Conservation (phyloP, 2,329 filamentous ascomycete species). For the Spiromastix sp. region DNA sequence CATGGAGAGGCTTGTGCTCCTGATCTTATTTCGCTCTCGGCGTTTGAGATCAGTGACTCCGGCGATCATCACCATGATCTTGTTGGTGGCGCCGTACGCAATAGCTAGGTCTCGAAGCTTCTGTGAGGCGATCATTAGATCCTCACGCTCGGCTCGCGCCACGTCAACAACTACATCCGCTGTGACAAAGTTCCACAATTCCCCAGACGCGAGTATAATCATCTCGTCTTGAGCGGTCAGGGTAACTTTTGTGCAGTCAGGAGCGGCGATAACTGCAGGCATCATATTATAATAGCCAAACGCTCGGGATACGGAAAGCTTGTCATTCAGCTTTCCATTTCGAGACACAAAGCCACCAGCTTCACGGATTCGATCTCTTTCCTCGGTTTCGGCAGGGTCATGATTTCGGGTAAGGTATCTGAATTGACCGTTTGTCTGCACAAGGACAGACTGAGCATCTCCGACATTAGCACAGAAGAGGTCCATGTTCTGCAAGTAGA, state of each 20-base stretch:
- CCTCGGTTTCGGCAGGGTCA: slow-evolving; percentile 75
- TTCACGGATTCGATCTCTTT: slow-evolving; percentile 82
- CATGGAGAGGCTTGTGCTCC: slow-evolving; percentile 77
- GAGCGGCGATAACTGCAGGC: slow-evolving; percentile 85
- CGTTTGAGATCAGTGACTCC: slow-evolving; percentile 85
- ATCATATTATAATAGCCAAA: slow-evolving; percentile 93
- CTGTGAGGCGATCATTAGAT: slow-evolving; percentile 90
- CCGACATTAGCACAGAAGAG: slow-evolving; percentile 92
- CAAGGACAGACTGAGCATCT: slow-evolving; percentile 89
- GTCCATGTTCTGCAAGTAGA: slow-evolving; percentile 82
- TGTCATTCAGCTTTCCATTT: slow-evolving; percentile 85
- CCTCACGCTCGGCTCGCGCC: slow-evolving; percentile 71
- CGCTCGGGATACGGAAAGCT: slow-evolving; percentile 80
- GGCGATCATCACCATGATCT: slow-evolving; percentile 99
- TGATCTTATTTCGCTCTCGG: slow-evolving; percentile 62
- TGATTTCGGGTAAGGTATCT: slow-evolving; percentile 82
- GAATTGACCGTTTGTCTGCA: slow-evolving; percentile 76
- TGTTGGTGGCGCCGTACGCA: slow-evolving; percentile 83
- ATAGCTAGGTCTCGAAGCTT: slow-evolving; percentile 92
- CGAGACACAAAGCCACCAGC: slow-evolving; percentile 93
- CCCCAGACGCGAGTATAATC: slow-evolving; percentile 78
- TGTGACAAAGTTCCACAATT: slow-evolving; percentile 90
- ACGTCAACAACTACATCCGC: slow-evolving; percentile 88
- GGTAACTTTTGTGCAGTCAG: slow-evolving; percentile 66
- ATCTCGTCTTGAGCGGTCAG: slow-evolving; percentile 87